Evolutionary conservation across 2,329 filamentous ascomycete genomes (phyloP).

Genomic region (Colletotrichum abscissum): DNA sequence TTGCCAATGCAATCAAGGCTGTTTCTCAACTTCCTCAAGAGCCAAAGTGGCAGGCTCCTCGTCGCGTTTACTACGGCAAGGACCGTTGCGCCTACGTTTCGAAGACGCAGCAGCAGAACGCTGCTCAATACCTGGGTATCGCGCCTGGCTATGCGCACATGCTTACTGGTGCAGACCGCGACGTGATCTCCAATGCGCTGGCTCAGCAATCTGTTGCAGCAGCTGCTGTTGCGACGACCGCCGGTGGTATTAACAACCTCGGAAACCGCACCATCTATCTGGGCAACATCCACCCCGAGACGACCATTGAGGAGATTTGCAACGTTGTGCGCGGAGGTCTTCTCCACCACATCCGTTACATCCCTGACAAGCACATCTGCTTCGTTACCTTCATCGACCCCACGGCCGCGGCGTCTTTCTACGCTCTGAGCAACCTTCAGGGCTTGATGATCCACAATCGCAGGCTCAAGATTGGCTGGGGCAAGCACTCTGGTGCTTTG

Average conservation of each 20-base stretch:
- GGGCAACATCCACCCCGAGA: slow-evolving; percentile 98
- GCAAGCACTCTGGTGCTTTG: slow-evolving; percentile 96
- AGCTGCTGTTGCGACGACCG: slow-evolving; percentile 94
- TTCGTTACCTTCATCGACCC: slow-evolving; percentile 99
- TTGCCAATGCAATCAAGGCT: slow-evolving; percentile 98
- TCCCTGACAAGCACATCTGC: slow-evolving; percentile 99
- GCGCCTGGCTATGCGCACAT: slow-evolving; percentile 97
- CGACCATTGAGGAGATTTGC: slow-evolving; percentile 99
- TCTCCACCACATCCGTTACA: slow-evolving; percentile 98
- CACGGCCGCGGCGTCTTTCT: slow-evolving; percentile 97
- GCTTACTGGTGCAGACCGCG: slow-evolving; percentile 93
- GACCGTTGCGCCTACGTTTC: slow-evolving; percentile 98
- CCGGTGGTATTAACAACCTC: slow-evolving; percentile 96
- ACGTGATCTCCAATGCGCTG: slow-evolving; percentile 94
- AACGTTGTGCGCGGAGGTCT: slow-evolving; percentile 97
- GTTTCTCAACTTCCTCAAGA: slow-evolving; percentile 97
- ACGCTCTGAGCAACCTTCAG: slow-evolving; percentile 95
- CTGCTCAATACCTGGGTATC: slow-evolving; percentile 96
- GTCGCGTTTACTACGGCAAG: slow-evolving; percentile 98
- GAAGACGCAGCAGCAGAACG: slow-evolving; percentile 99
- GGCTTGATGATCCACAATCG: slow-evolving; percentile 99
- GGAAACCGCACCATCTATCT: slow-evolving; percentile 98
- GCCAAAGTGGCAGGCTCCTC: slow-evolving; percentile 94
- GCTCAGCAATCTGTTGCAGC: slow-evolving; percentile 98
- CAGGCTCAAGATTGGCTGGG: slow-evolving; percentile 98